Conservation (phyloP, 2,329 filamentous ascomycete species). For the Scedosporium apiospermum region DNA sequence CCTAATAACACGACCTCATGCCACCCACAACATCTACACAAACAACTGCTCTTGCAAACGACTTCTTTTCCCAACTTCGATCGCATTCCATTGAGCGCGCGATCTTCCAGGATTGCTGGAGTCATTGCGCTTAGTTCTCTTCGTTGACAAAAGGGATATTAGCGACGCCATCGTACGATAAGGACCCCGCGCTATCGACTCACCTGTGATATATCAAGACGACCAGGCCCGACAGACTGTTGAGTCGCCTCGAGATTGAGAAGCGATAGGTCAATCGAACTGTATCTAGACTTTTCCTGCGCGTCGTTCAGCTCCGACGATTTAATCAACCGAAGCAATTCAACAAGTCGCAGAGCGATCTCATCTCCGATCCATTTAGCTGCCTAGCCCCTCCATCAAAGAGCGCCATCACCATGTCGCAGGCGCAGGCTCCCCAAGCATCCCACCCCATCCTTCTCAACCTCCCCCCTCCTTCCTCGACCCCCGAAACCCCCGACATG, state of each 20-base stretch:
- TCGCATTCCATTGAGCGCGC: background rate
- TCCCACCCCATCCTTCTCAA: slow-evolving; percentile 64
- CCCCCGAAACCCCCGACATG: slow-evolving; percentile 79
- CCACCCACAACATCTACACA: background rate
- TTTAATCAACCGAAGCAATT: background rate
- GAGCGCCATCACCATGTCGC: slow-evolving; percentile 22
- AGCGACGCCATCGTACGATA: slow-evolving; percentile 1
- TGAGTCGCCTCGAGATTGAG: no score
- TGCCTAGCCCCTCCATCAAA: background rate
- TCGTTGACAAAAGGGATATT: background rate
- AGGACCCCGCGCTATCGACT: background rate
- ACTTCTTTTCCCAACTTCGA: background rate
- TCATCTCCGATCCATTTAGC: background rate
- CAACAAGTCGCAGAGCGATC: background rate
- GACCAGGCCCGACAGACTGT: background rate
- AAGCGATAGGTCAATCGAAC: no score
- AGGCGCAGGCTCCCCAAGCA: slow-evolving; percentile 17
- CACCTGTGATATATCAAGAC: no score
- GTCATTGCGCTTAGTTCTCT: background rate
- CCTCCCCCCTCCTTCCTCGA: slow-evolving; percentile 71
- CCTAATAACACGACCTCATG: background rate
- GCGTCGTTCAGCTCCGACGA: background rate
- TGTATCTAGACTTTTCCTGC: no score
- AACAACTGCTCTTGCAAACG: background rate
- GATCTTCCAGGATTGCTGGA: background rate